Evolutionary conservation across 768 basidiomycete genomes (phyloP), one percentile per base, ranked within the genome.

Genomic region (Agrocybe praecox): DNA sequence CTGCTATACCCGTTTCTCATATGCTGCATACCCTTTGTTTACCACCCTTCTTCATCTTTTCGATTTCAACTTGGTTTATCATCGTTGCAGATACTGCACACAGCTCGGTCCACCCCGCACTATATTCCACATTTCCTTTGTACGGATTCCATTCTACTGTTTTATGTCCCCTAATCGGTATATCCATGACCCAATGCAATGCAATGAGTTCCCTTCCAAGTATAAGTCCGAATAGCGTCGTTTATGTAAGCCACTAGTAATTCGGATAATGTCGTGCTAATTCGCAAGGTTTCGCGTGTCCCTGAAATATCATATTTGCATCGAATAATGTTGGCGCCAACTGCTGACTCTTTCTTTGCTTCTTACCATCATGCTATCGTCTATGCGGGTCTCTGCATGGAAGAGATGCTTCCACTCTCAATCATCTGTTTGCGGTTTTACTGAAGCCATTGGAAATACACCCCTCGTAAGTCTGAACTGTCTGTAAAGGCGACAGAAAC

Each of bases 371-470:
- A 80, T 74, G 75, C 70, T 72, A 34, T 72, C 66, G 55, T 68
- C 64, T 32, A 64, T 73, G 36, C 72, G 66, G 52, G 59, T 64
- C 46, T 69, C 62, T 54, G 63, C 64, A 48, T 52, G 59, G 54
- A 66, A 60, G 59, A 75, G 72, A 53, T 57, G 67, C 14, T 76
- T 80, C 40, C 70, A 76, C 19, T 76, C 81, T 19, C 72, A 68
- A 42, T 62, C 74, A 21, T 62, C 79, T 17, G 89, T 88, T 22
- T 75, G 89, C 52, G 93, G 96, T 46, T 95, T 98, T 74, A 85
- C 83, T 10, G 93, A 89, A 6, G 88, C 95, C 23, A 83, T 98
- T 44, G 96, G 96, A 60, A 94, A 94, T 73, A 98, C 96, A 0
- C 96, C 96, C 54, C 77, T 98, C 44, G 95, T 96, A 57, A 66